Evolutionary conservation across 441 rosid species (phyloP).

Genomic region (Aleurites moluccanus): DNA sequence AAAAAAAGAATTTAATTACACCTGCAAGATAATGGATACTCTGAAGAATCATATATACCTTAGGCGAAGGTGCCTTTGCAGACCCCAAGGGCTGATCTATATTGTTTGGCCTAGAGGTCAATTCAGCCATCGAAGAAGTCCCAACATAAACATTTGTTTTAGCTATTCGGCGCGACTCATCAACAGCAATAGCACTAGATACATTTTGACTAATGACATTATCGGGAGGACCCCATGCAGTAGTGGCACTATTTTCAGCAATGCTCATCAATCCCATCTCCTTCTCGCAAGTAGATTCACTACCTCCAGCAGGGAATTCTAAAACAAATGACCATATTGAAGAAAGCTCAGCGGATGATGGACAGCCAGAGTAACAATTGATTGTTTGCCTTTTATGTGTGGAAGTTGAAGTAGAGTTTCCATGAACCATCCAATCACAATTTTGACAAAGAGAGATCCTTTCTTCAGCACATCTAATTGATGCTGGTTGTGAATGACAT

Average conservation of each 20-base stretch:
- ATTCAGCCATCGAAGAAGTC: conserved; percentile 52
- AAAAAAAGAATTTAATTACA: neutral
- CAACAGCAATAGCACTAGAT: conserved; percentile 34
- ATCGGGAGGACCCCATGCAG: conserved; percentile 38
- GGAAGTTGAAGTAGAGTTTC: conserved; percentile 40
- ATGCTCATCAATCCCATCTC: conserved; percentile 86
- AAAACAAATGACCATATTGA: conserved; percentile 79
- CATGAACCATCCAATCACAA: conserved; percentile 92
- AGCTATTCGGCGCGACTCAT: conserved; percentile 27
- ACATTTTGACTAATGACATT: conserved; percentile 34
- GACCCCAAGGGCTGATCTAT: conserved; percentile 44
- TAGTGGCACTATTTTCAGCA: conserved; percentile 46
- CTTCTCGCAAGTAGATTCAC: conserved; percentile 73
- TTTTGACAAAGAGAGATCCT: conserved; percentile 88
- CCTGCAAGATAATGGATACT: neutral
- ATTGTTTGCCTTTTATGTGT: conserved; percentile 78
- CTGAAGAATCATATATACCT: conserved; percentile 50
- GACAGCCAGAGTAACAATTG: conserved; percentile 87
- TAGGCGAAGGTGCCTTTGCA: conserved; percentile 45
- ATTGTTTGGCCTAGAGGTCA: conserved; percentile 37
- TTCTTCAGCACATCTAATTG: conserved; percentile 76
- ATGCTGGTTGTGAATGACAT: conserved; percentile 83
- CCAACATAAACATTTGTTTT: conserved; percentile 47
- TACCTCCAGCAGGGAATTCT: conserved; percentile 45
- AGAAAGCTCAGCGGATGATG: conserved; percentile 85